phyloP scores from a whole-genome alignment of 2,329 filamentous ascomycete species.

The Botrytis fabae region DNA sequence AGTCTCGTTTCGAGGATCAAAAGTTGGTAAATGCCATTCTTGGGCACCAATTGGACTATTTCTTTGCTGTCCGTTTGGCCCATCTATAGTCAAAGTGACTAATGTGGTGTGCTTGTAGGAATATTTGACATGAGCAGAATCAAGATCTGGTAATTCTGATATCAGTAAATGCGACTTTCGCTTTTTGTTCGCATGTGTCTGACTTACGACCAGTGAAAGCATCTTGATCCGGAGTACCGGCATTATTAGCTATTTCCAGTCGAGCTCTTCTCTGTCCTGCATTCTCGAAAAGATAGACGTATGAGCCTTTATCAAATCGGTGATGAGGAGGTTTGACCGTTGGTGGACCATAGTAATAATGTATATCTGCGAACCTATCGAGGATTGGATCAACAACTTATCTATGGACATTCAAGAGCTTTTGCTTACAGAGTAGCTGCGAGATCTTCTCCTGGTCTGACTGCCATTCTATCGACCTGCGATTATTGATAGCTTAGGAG shows the following conservation, averaged over 20 bases:
- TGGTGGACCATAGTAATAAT: slow-evolving; percentile 75
- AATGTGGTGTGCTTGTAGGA: slow-evolving; percentile 73
- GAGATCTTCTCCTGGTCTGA: slow-evolving; percentile 51
- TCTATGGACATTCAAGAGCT: slow-evolving; percentile 33
- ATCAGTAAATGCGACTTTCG: slow-evolving; percentile 23
- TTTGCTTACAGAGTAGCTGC: slow-evolving; percentile 52
- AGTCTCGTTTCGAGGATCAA: slow-evolving; percentile 69
- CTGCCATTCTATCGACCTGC: slow-evolving; percentile 46
- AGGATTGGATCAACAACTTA: slow-evolving; percentile 25
- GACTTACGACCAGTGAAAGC: slow-evolving; percentile 73
- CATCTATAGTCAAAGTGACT: slow-evolving; percentile 65
- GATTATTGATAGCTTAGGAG: slow-evolving; percentile 15
- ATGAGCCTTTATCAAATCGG: slow-evolving; percentile 77
- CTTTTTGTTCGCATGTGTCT: not conserved
- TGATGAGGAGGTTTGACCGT: slow-evolving; percentile 70
- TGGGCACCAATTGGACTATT: slow-evolving; percentile 45
- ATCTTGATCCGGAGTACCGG: slow-evolving; percentile 74
- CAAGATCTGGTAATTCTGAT: slow-evolving; percentile 54
- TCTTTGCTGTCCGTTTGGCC: slow-evolving; percentile 33
- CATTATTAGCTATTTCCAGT: slow-evolving; percentile 73
- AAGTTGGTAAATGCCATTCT: slow-evolving; percentile 75
- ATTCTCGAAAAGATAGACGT: slow-evolving; percentile 79
- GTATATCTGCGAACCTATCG: slow-evolving; percentile 71
- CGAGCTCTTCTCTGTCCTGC: slow-evolving; percentile 65
- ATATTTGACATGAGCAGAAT: slow-evolving; percentile 64